Evolutionary conservation across 2,329 filamentous ascomycete species (phyloP).

Genomic region (Amauroascus niger): DNA sequence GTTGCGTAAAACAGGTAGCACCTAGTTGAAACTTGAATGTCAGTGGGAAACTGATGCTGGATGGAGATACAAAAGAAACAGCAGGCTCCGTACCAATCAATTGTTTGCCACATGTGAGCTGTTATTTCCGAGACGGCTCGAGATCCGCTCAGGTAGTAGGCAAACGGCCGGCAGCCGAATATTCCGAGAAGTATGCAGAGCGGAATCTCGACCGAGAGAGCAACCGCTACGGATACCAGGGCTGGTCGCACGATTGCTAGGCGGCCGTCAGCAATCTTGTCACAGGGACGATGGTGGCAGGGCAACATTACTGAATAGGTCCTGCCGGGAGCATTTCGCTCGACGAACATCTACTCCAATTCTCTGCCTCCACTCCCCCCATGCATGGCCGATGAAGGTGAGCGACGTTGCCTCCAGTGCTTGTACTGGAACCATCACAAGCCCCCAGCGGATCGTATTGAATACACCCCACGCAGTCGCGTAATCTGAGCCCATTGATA

Average conservation of each 20-base stretch:
- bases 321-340: slow-evolving; percentile 25
- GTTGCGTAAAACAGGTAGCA: slow-evolving; percentile 62
- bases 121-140: slow-evolving; percentile 51
- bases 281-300: not conserved
- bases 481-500: slow-evolving; percentile 54
- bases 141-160: slow-evolving; percentile 51
- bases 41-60: not conserved
- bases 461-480: slow-evolving; percentile 66
- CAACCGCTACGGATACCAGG: slow-evolving; percentile 44
- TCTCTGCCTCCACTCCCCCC: slow-evolving; percentile 45
- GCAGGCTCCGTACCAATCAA: slow-evolving; percentile 40
- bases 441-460: slow-evolving; percentile 62
- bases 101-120: slow-evolving; percentile 55
- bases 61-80: too few relatives aligned
- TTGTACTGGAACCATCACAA: slow-evolving; percentile 63
- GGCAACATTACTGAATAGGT: slow-evolving; percentile 20
- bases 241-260: slow-evolving; percentile 45
- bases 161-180: slow-evolving; percentile 51
- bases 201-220: slow-evolving; percentile 51
- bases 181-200: slow-evolving; percentile 54
- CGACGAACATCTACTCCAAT: slow-evolving; percentile 25
- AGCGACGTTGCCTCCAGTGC: slow-evolving; percentile 56
- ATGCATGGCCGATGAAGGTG: slow-evolving; percentile 57
- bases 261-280: not conserved
- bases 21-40: slow-evolving; percentile 24